These are phyloP conservation scores for Solanum etuberosum DNA, from an alignment of 257 asterid genomes.

Conservation along the genomic window DNA sequence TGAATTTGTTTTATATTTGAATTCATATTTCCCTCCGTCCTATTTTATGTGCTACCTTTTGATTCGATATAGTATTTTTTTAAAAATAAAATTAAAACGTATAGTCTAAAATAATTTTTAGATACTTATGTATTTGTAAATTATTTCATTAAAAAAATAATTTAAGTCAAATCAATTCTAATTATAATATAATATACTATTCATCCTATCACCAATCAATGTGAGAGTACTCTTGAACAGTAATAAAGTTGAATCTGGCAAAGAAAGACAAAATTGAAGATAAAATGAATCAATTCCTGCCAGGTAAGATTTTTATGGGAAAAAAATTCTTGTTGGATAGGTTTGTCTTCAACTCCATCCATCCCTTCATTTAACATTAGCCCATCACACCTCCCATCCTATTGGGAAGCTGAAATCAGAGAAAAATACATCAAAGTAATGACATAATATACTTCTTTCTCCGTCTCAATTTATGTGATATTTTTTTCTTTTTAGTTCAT, in stretches of 20 bases:
- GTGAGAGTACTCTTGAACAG: not conserved
- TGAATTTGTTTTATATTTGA: no score
- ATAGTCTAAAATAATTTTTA: no score
- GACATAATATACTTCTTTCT: not conserved
- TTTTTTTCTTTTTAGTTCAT: fast-evolving
- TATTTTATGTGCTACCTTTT: no score
- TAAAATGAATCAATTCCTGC: conserved; percentile 40
- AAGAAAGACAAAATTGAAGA: conserved; percentile 23
- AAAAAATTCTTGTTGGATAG: conserved; percentile 1
- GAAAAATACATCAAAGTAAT: not conserved
- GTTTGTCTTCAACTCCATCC: conserved; percentile 40
- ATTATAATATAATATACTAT: no score
- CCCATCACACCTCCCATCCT: conserved; percentile 55
- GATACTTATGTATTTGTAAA: no score
- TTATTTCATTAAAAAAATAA: no score
- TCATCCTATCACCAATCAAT: not conserved
- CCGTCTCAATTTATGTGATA: no score
- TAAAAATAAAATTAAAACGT: no score
- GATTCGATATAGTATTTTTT: no score
- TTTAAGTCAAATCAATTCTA: no score
- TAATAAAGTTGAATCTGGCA: conserved; percentile 12
- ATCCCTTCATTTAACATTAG: conserved; percentile 31
- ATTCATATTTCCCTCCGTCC: not conserved
- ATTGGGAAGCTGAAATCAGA: not conserved
- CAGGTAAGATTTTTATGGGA: conserved; percentile 37